These are phyloP conservation scores for Gnomoniopsis smithogilvyi DNA, from an alignment of 2,329 filamentous ascomycete genomes.

Conservation along the genomic window DNA sequence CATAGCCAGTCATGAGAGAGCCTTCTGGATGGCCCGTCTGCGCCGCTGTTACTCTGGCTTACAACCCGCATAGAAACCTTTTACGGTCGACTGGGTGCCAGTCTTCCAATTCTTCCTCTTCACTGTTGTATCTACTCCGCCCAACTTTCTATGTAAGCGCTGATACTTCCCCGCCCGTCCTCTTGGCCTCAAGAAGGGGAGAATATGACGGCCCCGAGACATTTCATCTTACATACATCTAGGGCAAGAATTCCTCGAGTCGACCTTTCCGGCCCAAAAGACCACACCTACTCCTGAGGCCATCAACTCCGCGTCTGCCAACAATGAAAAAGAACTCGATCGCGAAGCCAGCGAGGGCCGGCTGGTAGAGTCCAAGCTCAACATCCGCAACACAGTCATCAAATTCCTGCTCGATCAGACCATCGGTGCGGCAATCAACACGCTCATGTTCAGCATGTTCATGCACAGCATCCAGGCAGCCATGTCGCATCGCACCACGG, in stretches of 20 bases:
- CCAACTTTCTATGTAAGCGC: conserved; percentile 72
- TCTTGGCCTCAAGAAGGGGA: too few species aligned
- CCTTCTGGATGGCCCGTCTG: background rate
- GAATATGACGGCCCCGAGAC: background rate
- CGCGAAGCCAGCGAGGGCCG: conserved; percentile 35
- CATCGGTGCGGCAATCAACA: conserved; percentile 63
- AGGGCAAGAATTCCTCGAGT: conserved; percentile 74
- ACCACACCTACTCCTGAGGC: conserved; percentile 37
- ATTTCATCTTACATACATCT: conserved; percentile 10
- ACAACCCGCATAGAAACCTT: conserved; percentile 44
- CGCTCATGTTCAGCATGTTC: conserved; percentile 57
- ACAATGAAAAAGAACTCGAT: conserved; percentile 45
- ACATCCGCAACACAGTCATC: conserved; percentile 59
- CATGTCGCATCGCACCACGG: conserved; percentile 39
- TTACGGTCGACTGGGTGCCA: conserved; percentile 62
- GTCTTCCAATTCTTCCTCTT: conserved; percentile 77
- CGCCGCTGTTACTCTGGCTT: background rate
- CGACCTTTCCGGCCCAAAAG: conserved; percentile 65
- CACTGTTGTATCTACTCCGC: conserved; percentile 69
- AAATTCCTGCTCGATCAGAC: conserved; percentile 71
- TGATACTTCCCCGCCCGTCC: background rate
- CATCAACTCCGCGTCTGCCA: conserved; percentile 34
- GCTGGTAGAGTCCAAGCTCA: conserved; percentile 50
- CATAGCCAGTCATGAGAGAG: background rate
- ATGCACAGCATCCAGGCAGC: conserved; percentile 54